These are phyloP conservation scores for Sophora flavescens DNA, from an alignment of 306 rosid genomes.

Conservation along the genomic window DNA sequence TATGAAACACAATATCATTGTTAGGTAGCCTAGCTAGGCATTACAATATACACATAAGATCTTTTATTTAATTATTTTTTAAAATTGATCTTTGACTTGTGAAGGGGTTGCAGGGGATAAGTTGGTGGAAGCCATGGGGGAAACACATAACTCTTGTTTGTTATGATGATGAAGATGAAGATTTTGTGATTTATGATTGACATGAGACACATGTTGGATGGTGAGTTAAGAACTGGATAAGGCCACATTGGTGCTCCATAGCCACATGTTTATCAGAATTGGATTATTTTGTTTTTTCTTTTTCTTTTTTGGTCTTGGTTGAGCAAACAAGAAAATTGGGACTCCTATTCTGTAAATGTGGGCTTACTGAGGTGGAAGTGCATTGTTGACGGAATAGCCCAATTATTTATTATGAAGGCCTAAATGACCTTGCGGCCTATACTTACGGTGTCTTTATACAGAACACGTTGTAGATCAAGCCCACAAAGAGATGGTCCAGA, in stretches of 20 bases:
- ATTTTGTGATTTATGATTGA: not conserved
- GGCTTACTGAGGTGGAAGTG: not conserved
- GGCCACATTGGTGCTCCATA: not conserved
- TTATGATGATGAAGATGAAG: not conserved
- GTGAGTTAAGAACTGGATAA: not conserved
- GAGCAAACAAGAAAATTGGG: not conserved
- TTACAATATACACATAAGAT: too few species aligned
- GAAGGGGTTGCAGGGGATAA: constrained; percentile 63
- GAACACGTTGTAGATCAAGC: not conserved
- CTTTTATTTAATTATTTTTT: too few species aligned
- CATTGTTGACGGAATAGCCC: not conserved
- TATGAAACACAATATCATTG: too few species aligned
- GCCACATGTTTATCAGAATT: not conserved
- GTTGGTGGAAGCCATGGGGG: constrained; percentile 66
- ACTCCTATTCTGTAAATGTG: not conserved
- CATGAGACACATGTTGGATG: not conserved
- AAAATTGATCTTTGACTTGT: constrained; percentile 45
- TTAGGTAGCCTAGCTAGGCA: too few species aligned
- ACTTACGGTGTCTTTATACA: not conserved
- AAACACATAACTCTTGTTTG: not conserved
- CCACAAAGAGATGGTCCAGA: not conserved
- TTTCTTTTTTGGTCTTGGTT: not conserved
- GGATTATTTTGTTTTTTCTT: not conserved
- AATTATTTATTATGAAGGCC: not conserved
- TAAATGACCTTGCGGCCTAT: not conserved